phyloP scores from a whole-genome alignment of 176 grass and related monocot species.

The Carex kokanica region DNA sequence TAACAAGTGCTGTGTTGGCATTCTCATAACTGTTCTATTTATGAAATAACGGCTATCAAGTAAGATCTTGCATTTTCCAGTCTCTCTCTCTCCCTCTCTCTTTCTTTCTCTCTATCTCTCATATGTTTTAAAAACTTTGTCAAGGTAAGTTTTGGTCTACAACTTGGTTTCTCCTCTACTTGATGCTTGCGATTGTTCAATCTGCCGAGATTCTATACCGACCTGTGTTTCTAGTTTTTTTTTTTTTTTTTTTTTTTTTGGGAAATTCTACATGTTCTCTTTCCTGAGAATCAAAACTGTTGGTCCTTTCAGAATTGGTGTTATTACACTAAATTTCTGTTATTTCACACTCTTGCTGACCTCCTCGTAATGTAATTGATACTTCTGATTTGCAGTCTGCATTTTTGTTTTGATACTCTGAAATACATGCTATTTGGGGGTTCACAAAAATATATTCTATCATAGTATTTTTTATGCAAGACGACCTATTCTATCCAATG shows the following conservation, averaged over 20 bases:
- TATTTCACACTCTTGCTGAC: neutral
- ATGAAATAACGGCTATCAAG: neutral
- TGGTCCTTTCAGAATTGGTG: neutral
- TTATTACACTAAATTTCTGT: neutral
- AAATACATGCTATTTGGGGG: neutral
- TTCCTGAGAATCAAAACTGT: neutral
- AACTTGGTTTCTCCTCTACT: neutral
- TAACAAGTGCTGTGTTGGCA: neutral
- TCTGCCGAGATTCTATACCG: neutral
- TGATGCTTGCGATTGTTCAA: neutral
- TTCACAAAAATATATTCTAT: neutral
- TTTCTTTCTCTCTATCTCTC: neutral
- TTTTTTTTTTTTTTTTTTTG: no score
- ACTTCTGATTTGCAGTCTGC: neutral
- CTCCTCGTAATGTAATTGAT: neutral
- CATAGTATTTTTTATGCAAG: neutral
- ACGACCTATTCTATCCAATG: neutral
- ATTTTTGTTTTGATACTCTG: neutral
- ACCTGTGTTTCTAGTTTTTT: neutral
- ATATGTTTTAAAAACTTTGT: neutral
- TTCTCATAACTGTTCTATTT: conserved; percentile 19
- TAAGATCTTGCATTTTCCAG: neutral
- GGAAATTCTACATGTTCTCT: conserved; percentile 3
- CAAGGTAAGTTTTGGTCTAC: conserved; percentile 8
- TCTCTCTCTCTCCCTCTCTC: neutral